phyloP scores from a whole-genome alignment of 768 basidiomycete species.

The Dictyophora rubrovolvata region DNA sequence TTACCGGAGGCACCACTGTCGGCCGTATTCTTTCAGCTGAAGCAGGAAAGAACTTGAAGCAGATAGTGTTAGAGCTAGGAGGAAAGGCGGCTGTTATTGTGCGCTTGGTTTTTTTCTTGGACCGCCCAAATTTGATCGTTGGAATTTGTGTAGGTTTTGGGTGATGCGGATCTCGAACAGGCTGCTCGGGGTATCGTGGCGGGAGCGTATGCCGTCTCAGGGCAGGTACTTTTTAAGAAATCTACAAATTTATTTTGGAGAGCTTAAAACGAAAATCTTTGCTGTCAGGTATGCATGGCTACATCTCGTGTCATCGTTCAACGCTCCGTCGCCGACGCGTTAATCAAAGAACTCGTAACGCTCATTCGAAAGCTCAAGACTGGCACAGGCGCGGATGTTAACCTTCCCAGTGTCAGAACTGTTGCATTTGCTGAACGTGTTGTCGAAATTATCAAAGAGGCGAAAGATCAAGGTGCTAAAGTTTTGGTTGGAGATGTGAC shows the following conservation, averaged over 20 bases:
- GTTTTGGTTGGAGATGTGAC: slow-evolving; percentile 34
- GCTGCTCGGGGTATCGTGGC: slow-evolving; percentile 41
- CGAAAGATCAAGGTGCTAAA: slow-evolving; percentile 33
- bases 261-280: neutral
- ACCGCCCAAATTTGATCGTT: neutral
- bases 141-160: slow-evolving; percentile 28
- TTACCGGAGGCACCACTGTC: slow-evolving; percentile 46
- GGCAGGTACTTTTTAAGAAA: slow-evolving; percentile 16
- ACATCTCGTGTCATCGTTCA: slow-evolving; percentile 47
- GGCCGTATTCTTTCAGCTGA: slow-evolving; percentile 43
- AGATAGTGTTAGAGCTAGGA: slow-evolving; percentile 47
- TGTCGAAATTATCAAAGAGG: slow-evolving; percentile 33
- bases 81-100: slow-evolving; percentile 45
- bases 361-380: slow-evolving; percentile 27
- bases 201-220: slow-evolving; percentile 36
- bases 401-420: slow-evolving; percentile 32
- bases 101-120: slow-evolving; percentile 13
- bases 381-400: slow-evolving; percentile 21
- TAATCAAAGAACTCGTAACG: slow-evolving; percentile 26
- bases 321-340: slow-evolving; percentile 25
- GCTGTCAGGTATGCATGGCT: slow-evolving; percentile 47
- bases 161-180: slow-evolving; percentile 41
- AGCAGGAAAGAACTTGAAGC: slow-evolving; percentile 49
- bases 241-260: neutral
- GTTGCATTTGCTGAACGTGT: slow-evolving; percentile 37